phyloP scores from a whole-genome alignment of 148 eudicot species.

The Rhododendron ovatum region DNA sequence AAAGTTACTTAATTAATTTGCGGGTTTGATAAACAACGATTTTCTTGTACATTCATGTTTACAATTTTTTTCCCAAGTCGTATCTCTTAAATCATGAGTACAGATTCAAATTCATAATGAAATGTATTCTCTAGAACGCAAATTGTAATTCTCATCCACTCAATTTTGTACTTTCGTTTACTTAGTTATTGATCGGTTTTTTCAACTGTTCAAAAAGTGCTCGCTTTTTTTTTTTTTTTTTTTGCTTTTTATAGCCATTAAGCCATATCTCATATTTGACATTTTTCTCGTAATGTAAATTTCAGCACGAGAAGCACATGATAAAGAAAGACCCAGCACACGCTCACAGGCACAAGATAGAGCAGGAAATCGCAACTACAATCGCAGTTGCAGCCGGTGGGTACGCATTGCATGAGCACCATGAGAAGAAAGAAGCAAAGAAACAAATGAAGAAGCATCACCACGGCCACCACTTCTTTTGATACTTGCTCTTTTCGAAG shows the following conservation, averaged over 20 bases:
- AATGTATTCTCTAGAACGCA: no score
- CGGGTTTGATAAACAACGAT: no score
- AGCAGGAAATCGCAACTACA: conserved; percentile 40
- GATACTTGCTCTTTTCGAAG: neutral
- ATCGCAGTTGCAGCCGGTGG: conserved; percentile 53
- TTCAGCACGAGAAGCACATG: conserved; percentile 57
- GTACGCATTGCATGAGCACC: conserved; percentile 51
- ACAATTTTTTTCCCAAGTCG: no score
- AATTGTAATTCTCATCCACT: no score
- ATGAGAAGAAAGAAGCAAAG: conserved; percentile 56
- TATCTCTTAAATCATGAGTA: no score
- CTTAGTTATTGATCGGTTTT: no score
- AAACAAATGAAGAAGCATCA: conserved; percentile 42
- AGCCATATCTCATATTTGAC: neutral
- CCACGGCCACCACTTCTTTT: conserved; percentile 21
- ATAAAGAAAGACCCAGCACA: conserved; percentile 55
- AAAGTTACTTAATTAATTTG: no score
- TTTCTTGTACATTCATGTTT: no score
- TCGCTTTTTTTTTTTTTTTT: neutral
- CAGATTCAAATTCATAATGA: no score
- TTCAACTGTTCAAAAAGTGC: neutral
- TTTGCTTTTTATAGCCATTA: neutral
- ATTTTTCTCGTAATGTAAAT: neutral
- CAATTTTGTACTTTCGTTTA: no score
- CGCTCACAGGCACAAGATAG: conserved; percentile 49